Evolutionary conservation across 2,329 filamentous ascomycete species (phyloP), one percentile per base, ranked within the genome.

Genomic region (Stylonectria norvegica): DNA sequence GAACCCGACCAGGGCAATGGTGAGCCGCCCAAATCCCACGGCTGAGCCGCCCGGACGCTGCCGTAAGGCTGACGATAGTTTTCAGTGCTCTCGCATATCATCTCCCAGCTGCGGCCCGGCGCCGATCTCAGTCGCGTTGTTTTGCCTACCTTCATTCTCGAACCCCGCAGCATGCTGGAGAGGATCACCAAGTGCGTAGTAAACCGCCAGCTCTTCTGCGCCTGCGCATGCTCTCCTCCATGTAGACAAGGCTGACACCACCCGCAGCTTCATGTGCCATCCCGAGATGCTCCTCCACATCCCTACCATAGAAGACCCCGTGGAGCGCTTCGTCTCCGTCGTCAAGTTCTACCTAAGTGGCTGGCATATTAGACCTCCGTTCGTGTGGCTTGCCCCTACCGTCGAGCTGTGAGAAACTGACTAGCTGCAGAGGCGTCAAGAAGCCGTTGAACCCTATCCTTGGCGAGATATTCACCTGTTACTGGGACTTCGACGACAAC

Each of bases 281-380:
- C 93, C 93, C 28, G 93, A 98, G 68, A 94, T 89, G 59, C 83
- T 98, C 20, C 80, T 98, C 4, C 84, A 86, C 22, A 93, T 97
- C 65, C 79, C 91, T 31, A 72, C 80, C 33, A 86, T 96, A 55
- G 86, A 97, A 36, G 91, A 98, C 59, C 91, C 93, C 1, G 72
- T 89, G 41, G 74, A 91, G 59, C 81, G 93, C 63, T 98, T 98
- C 61, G 82, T 97, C 20, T 87, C 89, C 11, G 93, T 98, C 35
- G 88, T 96, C 61, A 96, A 94, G 68, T 98, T 98, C 66, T 98
- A 98, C 66, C 74, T 98, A 31, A 95, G 89, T 65, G 93, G 93
- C 58, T 98, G 93, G 93, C 93, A 98, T 65, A 96, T 98, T 63
- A 93, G 91, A 67, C 93, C 93, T 60, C 86, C 89, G 89, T 95